Base-by-base conservation (phyloP, 129 eudicot genomes). In the Arctium minus region DNA sequence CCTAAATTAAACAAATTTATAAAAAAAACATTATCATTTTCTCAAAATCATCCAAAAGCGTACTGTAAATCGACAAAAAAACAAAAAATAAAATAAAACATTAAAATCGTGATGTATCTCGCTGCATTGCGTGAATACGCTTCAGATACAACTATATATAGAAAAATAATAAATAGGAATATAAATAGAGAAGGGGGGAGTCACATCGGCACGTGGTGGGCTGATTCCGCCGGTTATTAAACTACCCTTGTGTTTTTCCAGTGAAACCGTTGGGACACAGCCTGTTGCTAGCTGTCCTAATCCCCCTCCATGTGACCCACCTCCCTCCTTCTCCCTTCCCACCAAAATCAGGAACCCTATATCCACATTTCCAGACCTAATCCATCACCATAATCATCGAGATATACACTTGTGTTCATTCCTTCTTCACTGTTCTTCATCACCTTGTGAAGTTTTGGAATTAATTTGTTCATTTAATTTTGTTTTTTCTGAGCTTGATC, bases 151-250 rank as follows among this genome's bases (percentile, higher is more conserved):
- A 22, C 0, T 0, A 22, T 22, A 0, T 0, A 22, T 22, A 22
- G 27, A 0, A 22, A 22, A 22, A 22, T 22, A 11, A 42, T 1
- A 40, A 40, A 0, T 42, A 42, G 50, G 9, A 44, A 46, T 46
- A 46, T 3, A 10, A 10, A 46, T 10, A 10, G 56, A 1, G 50
- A 10, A 42, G 8, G 44, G 7, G 7, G 7, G 53, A 46, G 17
- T 46, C 15, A 46, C 92, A 84, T 87, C 85, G 82, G 96, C 93
- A 91, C 97, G 92, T 92, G 97, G 97, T 87, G 90, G 78, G 86
- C 90, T 87, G 90, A 92, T 92, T 92, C 92, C 91, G 33, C 87
- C 87, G 70, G 94, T 92, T 86, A 88, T 85, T 88, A 73, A 88
- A 86, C 80, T 83, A 83, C 64, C 86, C 36, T 35, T 22, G 67